These are phyloP conservation scores for Fusarium burgessii DNA, from an alignment of 2,329 filamentous ascomycete species.

Conservation along the genomic window DNA sequence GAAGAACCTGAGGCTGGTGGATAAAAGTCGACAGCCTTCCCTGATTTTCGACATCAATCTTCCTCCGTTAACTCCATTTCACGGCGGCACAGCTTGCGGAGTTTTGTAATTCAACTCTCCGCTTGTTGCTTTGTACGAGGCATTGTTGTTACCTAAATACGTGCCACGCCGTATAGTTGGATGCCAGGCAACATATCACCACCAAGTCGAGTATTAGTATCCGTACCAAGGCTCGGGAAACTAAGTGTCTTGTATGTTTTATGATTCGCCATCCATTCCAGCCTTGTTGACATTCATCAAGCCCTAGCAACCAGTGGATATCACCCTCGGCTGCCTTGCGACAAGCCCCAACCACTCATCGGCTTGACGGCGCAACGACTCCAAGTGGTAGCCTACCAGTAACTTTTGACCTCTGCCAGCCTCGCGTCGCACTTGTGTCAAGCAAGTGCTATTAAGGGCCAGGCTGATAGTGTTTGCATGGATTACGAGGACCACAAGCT, in stretches of 20 bases:
- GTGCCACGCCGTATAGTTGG: conserved; percentile 24
- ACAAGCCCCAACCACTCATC: conserved; percentile 25
- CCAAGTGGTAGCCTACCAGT: conserved; percentile 30
- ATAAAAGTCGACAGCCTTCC: conserved; percentile 34
- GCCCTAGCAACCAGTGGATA: conserved; percentile 38
- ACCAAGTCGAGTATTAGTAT: conserved; percentile 3
- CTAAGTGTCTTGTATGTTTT: conserved; percentile 26
- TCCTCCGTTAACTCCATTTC: conserved; percentile 20
- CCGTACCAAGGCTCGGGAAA: conserved; percentile 16
- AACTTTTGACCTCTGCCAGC: conserved; percentile 31
- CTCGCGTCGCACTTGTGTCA: conserved; percentile 40
- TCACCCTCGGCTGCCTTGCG: conserved; percentile 24
- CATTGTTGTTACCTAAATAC: conserved; percentile 21
- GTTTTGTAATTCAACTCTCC: conserved; percentile 20
- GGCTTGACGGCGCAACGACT: conserved; percentile 30
- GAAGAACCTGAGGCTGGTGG: conserved; percentile 40
- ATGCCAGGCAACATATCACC: conserved; percentile 14
- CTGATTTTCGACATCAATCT: not conserved
- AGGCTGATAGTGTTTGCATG: conserved; percentile 37
- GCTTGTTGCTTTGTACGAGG: conserved; percentile 11
- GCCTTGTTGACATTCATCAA: conserved; percentile 35
- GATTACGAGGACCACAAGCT: conserved; percentile 26
- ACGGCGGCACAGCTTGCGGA: conserved; percentile 28
- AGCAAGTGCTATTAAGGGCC: conserved; percentile 35
- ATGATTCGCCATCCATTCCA: conserved; percentile 36